Evolutionary conservation across 441 rosid genomes (phyloP), one percentile per base, ranked within the genome.

Genomic region (Erodium chrysanthum): DNA sequence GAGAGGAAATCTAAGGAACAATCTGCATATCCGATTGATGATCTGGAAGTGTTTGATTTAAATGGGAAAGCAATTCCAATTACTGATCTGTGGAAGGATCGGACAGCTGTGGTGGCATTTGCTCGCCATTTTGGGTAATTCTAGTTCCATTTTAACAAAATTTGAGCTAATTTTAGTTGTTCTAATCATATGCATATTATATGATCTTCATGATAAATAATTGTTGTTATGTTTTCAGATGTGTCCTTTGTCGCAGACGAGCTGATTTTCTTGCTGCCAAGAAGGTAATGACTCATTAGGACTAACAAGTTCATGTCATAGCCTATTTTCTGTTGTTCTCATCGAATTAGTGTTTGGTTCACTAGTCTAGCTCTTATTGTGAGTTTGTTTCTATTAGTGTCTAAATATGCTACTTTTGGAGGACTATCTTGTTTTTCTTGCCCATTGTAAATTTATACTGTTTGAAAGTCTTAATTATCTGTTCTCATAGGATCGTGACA

Each of bases 91-190:
- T 94, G 97, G 97, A 88, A 85, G 64, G 93, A 88, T 7, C 78
- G 96, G 70, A 94, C 80, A 72, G 87, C 93, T 0, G 91, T 89
- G 64, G 84, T 94, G 35, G 97, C 97, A 0, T 94, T 94, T 75
- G 96, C 96, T 70, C 96, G 97, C 75, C 97, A 91, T 79, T 94
- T 94, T 69, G 97, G 96, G 97, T 88, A 67, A 77, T 76, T 31
- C 18, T 40, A 7, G 54, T 56, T 15, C 0, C 20, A 33, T 7
- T 25, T 52, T 59, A 62, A 4, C 15, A 20, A 18, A 18, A 27
- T 1, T 60, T 29, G 14, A 42, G 48, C n/a, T 46, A 56, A 22
- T 59, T 17, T 15, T 35, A 35, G 40, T 8, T 35, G 40, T 7
- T 35, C 40, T 35, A 22, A 23, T 31, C 15, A 10, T 50, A 15